Base-by-base conservation (phyloP, 805 yeast genomes). In the Hanseniaspora meyeri region DNA sequence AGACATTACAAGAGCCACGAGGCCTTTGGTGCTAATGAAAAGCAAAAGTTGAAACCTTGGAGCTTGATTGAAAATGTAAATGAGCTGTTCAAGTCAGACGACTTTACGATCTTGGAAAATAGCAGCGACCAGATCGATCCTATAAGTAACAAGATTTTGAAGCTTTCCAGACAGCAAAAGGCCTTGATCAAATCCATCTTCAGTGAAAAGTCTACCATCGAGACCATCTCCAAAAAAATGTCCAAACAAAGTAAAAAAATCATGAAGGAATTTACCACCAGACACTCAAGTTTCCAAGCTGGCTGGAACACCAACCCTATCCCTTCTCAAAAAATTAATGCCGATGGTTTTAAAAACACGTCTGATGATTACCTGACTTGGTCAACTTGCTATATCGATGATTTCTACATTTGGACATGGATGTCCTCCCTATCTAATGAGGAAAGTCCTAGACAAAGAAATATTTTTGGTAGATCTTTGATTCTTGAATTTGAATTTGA, bases 321-420 rank as follows among this genome's bases (percentile, higher is more conserved):
- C 4, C 40, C 31, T 29, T 27, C 40, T n/a, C 49, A 46, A 34
- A 63, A 62, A 42, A 62, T 69, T 53, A 46, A 64, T 38, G 51
- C 64, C 40, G 60, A 64, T 48, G 58, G 56, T 12, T 49, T 61
- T 9, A 55, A 61, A 9, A 62, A 62, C 59, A 60, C 68, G 45
- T 43, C 50, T 40, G 52, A 60, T 29, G 67, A 62, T 60, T 66
- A 58, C 64, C 76, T 60, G 19, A 59, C 63, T 31, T 74, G 86
- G 10, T 71, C 78, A 9, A 77, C 85, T 58, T 83, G 85, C 1
- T 76, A 86, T 6, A 79, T 88, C 19, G 95, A 87, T 67, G 96
- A 88, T 67, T 88, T 85, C 67, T 88, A 83, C 64, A 86, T 87
- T 32, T 88, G 96, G 96, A 79, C 95, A 0, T 88, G 96, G 96